These are phyloP conservation scores for Penicillium cataractarum DNA, from an alignment of 495 filamentous ascomycete genomes.

Conservation along the genomic window DNA sequence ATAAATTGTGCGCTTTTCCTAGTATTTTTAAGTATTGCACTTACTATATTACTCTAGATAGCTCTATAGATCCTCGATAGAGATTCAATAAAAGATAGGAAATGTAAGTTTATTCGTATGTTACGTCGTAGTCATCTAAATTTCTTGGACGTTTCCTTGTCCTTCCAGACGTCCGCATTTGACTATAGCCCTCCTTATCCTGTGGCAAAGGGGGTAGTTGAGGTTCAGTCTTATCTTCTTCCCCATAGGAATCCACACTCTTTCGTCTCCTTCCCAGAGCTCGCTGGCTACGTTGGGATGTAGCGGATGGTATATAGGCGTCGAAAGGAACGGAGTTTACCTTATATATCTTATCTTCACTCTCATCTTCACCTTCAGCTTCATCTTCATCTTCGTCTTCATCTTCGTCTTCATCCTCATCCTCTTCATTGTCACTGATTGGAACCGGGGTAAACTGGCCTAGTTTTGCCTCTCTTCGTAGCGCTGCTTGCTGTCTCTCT, in stretches of 20 bases:
- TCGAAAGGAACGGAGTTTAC: not conserved
- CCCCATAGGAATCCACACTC: not conserved
- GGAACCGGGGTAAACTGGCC: not conserved
- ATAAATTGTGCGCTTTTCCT: too few species aligned
- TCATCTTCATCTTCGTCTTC: not conserved
- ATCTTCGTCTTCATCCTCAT: not conserved
- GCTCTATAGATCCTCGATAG: not conserved
- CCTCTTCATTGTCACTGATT: not conserved
- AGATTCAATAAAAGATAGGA: not conserved
- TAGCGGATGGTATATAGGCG: not conserved
- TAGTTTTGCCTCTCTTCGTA: not conserved
- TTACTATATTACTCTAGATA: not conserved
- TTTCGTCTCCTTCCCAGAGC: not conserved
- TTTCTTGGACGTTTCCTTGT: not conserved
- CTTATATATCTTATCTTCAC: not conserved
- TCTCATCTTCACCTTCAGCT: not conserved
- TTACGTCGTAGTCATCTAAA: not conserved
- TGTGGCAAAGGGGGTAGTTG: not conserved
- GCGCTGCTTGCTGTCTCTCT: not conserved
- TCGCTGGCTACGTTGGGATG: not conserved
- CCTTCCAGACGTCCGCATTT: not conserved
- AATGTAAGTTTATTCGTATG: not conserved
- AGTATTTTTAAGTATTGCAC: too few species aligned
- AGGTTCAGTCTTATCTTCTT: not conserved
- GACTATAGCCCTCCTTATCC: not conserved